Evolutionary conservation across 352 stramenopile genomes (phyloP).

Genomic region (Peronospora belbahrii): DNA sequence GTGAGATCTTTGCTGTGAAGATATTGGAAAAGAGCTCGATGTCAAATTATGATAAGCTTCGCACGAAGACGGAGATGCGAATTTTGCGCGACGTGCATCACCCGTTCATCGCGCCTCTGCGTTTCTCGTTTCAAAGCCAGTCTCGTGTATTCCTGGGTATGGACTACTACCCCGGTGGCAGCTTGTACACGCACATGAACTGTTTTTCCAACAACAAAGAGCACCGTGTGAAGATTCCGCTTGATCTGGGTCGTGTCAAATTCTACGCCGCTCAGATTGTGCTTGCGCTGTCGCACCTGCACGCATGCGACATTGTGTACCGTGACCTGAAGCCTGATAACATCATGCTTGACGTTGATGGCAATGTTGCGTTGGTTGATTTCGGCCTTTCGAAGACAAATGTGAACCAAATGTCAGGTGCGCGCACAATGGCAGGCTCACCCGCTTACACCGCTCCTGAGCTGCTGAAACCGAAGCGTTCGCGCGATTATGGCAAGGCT

Average conservation of each 20-base stretch:
- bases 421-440: conserved; percentile 80
- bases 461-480: conserved; percentile 76
- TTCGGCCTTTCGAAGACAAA: conserved; percentile 92
- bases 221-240: conserved; percentile 78
- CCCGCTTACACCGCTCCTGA: conserved; percentile 78
- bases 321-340: conserved; percentile 95
- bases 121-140: conserved; percentile 81
- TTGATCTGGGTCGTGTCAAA: conserved; percentile 68
- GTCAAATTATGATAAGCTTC: conserved; percentile 88
- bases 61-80: conserved; percentile 88
- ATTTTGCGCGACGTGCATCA: conserved; percentile 88
- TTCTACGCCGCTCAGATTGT: conserved; percentile 92
- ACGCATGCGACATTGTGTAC: conserved; percentile 93
- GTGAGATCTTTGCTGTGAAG: conserved; percentile 89
- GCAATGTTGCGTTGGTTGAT: conserved; percentile 91
- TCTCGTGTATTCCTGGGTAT: conserved; percentile 77
- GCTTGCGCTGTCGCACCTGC: conserved; percentile 85
- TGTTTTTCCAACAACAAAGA: conserved; percentile 88
- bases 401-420: conserved; percentile 74
- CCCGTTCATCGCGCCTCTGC: conserved; percentile 89
- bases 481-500: conserved; percentile 80
- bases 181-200: conserved; percentile 88
- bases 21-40: conserved; percentile 89
- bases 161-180: conserved; percentile 81
- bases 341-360: conserved; percentile 90